Evolutionary conservation across 2,329 filamentous ascomycete genomes (phyloP), one percentile per base, ranked within the genome.

Genomic region (Grosmannia serpens): DNA sequence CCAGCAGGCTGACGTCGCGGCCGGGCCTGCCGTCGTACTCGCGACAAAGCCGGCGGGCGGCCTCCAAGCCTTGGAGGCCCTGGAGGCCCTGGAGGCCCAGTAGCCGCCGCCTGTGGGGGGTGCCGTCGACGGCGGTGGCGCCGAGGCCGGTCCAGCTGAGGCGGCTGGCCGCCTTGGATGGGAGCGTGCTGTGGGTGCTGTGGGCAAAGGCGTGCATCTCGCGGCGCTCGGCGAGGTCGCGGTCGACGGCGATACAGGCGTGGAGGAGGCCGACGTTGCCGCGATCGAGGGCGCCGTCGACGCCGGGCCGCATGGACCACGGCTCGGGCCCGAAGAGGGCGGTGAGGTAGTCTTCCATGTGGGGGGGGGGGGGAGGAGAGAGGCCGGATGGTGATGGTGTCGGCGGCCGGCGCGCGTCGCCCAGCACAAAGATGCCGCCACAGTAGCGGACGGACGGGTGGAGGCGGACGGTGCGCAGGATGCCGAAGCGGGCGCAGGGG

Each of bases 61-160:
- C 66, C 64, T 71, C 70, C 5, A 72, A 66, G 1, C 69, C 70
- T 15, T 67, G 63, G 27, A 72, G 66, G 0, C 70, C 70, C 15
- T 44, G 27, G 22, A 35, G 38, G 15, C 27, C n/a, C 20, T 67
- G 67, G 24, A 56, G 17, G 20, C 17, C 54, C 15, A 27, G 47
- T 9, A 24, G 60, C 60, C 31, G 31, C 38, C 15, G 63, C 20
- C 20, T 44, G 41, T 17, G 41, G 20, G 20, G 4, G 41, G 41
- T n/a, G 41, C 9, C 41, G 31, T 29, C 31, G 22, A 22, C 62
- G 2, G 67, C 69, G 4, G 70, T 68, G 29, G 69, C 67, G 0
- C 71, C 72, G 7, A 74, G 67, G 0, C 69, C 71, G 0, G 73
- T 74, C 73, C 73, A 75, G 65, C 73, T 75, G 17, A 71, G 66